Conservation (phyloP, 2,329 filamentous ascomycete species). For the Acephala macrosclerotiorum region DNA sequence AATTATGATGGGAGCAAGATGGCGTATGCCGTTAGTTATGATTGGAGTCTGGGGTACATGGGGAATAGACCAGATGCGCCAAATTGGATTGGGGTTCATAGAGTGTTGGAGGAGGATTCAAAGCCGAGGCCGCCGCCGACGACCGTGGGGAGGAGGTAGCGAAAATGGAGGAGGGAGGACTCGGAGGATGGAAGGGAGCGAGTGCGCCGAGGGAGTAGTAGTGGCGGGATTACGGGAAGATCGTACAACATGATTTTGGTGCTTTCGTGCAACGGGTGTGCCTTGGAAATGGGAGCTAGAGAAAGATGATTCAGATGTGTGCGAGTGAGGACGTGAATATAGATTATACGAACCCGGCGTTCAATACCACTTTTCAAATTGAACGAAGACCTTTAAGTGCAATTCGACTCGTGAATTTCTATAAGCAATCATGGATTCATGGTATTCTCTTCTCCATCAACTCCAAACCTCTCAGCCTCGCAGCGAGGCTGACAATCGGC, state of each 20-base stretch:
- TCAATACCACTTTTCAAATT: neutral
- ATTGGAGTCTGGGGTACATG: slow-evolving; percentile 87
- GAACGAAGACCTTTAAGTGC: neutral
- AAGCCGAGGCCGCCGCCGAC: slow-evolving; percentile 49
- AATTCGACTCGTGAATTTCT: neutral
- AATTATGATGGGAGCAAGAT: slow-evolving; percentile 83
- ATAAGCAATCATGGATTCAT: neutral
- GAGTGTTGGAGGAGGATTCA: slow-evolving; percentile 67
- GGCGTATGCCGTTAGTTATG: slow-evolving; percentile 89
- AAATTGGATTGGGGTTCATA: slow-evolving; percentile 83
- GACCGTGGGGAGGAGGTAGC: neutral
- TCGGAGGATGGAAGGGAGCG: neutral
- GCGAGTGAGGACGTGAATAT: neutral
- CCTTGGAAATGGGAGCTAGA: neutral
- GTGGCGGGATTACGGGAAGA: neutral
- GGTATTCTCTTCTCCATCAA: neutral
- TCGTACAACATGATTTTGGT: neutral
- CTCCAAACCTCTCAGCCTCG: slow-evolving; percentile 18
- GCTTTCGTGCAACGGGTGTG: neutral
- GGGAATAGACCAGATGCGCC: slow-evolving; percentile 76
- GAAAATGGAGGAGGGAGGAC: neutral
- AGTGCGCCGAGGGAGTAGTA: neutral
- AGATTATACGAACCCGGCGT: neutral
- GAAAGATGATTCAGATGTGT: neutral
- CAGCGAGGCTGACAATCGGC: slow-evolving; percentile 26